Base-by-base conservation (phyloP, 108 stramenopile species). In the Cyclostephanos invisitatus region DNA sequence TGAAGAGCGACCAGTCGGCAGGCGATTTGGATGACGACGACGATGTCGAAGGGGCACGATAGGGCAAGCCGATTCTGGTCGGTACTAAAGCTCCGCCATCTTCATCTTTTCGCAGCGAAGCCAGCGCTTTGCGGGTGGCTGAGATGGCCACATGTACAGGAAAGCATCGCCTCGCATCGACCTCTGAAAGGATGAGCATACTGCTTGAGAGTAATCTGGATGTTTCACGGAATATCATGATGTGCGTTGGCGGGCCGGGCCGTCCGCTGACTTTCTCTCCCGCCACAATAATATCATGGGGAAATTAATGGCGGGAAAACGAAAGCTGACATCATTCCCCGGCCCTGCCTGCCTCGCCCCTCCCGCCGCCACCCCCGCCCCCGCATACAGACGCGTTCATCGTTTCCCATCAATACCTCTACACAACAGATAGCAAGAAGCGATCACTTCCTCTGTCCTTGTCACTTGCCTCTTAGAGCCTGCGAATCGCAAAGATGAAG, bases 1-100 rank as follows among this genome's bases (percentile, higher is more conserved):
- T 93, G 77, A 93, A 89, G 1, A 93, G 75, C 15, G 89, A 85
- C 89, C 86, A 90, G 78, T 93, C 92, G 17, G 73, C 59, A 14
- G 85, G 60, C 7, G 66, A 36, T 27, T 48, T 6, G 14, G 64
- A 70, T 40, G 24, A 36, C 24, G 25, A 60, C 18, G 38, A 12
- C 18, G 22, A 62, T 29, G 22, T 2, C 65, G 38, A 9, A 21
- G 32, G 46, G 12, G 75, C 48, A 47, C 72, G 50, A 62, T 88
- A 89, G 11, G 82, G 80, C 15, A 91, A 72, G 15, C 79, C 87
- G 25, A 89, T 69, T 27, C 88, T 70, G 25, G 85, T 79, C 4
- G 91, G 88, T 29, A 89, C 86, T 17, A 78, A 42, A 4, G 84
- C 86, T 42, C 70, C 70, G 8, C 79, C 82, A 21, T 73, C 75